phyloP scores from a whole-genome alignment of 2,329 filamentous ascomycete species.

The Colletotrichum tamarilloi region DNA sequence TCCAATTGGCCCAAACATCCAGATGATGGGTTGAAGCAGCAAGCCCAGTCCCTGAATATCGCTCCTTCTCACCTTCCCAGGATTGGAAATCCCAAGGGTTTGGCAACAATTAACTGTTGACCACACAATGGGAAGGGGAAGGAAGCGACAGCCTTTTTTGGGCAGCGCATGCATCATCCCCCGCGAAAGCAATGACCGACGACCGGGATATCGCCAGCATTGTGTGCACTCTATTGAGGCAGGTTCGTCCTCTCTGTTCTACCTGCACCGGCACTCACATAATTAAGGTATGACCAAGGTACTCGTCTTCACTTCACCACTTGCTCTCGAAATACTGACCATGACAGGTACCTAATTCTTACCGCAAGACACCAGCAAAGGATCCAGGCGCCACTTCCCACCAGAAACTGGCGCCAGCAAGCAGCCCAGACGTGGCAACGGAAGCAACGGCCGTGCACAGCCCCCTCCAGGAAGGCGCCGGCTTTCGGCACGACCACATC shows the following conservation, averaged over 20 bases:
- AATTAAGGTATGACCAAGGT: neutral
- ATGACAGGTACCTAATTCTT: neutral
- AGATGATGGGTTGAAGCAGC: neutral
- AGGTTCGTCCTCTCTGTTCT: neutral
- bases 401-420: constrained; percentile 8
- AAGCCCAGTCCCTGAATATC: constrained; percentile 1
- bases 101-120: neutral
- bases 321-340: neutral
- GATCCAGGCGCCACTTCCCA: neutral
- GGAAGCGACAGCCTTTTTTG: neutral
- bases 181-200: neutral
- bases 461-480: constrained; percentile 7
- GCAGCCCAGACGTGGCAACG: constrained; percentile 21
- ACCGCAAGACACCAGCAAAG: neutral
- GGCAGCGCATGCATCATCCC: neutral
- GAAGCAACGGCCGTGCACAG: constrained; percentile 26
- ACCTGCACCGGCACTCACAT: too few species aligned
- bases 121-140: neutral
- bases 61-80: neutral
- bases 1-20: neutral
- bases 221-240: neutral
- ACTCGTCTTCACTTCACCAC: neutral
- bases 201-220: neutral
- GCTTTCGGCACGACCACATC: constrained; percentile 13
- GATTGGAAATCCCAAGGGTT: neutral